A percentile compares a stretch with the other conserved stretches of the same genome.
Evolutionary conservation across 1,284 basidiomycete species (phyloP).

Genomic region (Trichosporon faecale): DNA sequence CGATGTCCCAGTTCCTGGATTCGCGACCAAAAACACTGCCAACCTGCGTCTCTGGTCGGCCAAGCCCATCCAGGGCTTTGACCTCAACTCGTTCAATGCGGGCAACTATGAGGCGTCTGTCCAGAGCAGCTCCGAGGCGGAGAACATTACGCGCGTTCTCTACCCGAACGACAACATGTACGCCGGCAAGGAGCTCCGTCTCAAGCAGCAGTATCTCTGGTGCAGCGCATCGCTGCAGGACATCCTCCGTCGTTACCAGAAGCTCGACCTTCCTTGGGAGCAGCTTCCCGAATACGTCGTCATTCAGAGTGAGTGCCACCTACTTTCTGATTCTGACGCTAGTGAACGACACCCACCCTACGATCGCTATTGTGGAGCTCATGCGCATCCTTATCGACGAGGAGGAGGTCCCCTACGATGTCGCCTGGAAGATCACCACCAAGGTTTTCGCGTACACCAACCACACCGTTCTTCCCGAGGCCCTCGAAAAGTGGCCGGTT

Average conservation of each 20-base stretch:
- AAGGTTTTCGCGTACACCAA: slow-evolving; percentile 93
- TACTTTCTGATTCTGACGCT: slow-evolving; percentile 5
- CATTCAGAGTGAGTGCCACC: slow-evolving; percentile 60
- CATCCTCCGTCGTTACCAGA: slow-evolving; percentile 62
- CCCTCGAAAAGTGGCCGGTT: slow-evolving; percentile 76
- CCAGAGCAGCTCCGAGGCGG: slow-evolving; percentile 77
- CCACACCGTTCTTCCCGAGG: slow-evolving; percentile 59
- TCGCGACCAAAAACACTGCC: slow-evolving; percentile 53
- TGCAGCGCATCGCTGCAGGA: slow-evolving; percentile 66
- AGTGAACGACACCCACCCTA: slow-evolving; percentile 77
- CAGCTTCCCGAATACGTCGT: slow-evolving; percentile 76
- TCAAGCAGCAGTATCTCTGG: slow-evolving; percentile 95
- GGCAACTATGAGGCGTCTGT: slow-evolving; percentile 87
- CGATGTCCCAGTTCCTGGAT: slow-evolving; percentile 80
- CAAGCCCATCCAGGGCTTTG: slow-evolving; percentile 85
- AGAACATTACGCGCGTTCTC: slow-evolving; percentile 83
- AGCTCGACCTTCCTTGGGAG: slow-evolving; percentile 51
- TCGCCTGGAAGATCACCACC: slow-evolving; percentile 79
- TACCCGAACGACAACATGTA: slow-evolving; percentile 59
- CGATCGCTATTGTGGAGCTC: slow-evolving; percentile 86
- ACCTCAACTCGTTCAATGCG: slow-evolving; percentile 86
- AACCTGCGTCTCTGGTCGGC: slow-evolving; percentile 60
- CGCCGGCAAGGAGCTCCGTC: slow-evolving; percentile 76
- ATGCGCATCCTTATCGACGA: slow-evolving; percentile 80
- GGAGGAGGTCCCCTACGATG: slow-evolving; percentile 76